These are phyloP conservation scores for Setomelanomma holmii DNA, from an alignment of 2,329 filamentous ascomycete species.

Conservation along the genomic window DNA sequence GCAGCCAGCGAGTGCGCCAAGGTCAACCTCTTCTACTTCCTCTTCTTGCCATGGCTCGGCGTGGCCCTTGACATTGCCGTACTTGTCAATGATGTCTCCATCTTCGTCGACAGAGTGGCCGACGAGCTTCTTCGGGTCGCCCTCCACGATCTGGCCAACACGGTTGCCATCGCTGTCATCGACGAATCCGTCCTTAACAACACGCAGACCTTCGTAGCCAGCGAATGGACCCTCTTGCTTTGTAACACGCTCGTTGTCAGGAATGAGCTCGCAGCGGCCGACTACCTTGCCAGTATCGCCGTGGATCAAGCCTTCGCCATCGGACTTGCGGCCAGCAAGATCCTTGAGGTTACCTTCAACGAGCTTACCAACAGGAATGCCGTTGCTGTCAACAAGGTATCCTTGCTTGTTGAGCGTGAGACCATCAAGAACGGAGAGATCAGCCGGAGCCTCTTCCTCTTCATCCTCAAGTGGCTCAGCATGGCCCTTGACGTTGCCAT, in stretches of 20 bases:
- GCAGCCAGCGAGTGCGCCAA: constrained; percentile 67
- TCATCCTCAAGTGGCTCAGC: constrained; percentile 61
- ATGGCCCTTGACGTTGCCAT: constrained; percentile 67
- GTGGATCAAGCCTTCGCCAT: constrained; percentile 63
- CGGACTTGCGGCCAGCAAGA: constrained; percentile 62
- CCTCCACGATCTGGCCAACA: constrained; percentile 74
- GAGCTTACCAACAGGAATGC: constrained; percentile 63
- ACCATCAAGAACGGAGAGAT: constrained; percentile 62
- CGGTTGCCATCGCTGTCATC: constrained; percentile 81
- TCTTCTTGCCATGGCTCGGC: constrained; percentile 63
- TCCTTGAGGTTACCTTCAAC: constrained; percentile 65
- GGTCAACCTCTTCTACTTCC: constrained; percentile 59
- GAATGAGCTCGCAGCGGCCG: constrained; percentile 65
- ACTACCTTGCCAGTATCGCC: constrained; percentile 63
- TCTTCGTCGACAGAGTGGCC: constrained; percentile 81
- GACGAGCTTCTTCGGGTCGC: constrained; percentile 74
- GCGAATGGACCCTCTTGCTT: constrained; percentile 72
- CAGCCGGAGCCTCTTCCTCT: constrained; percentile 51
- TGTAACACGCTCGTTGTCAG: constrained; percentile 62
- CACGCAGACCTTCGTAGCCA: constrained; percentile 68
- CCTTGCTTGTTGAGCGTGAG: constrained; percentile 65
- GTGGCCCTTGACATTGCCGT: constrained; percentile 67
- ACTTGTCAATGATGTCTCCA: constrained; percentile 81
- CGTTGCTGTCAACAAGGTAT: constrained; percentile 61
- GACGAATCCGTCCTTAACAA: constrained; percentile 73